phyloP scores from a whole-genome alignment of 768 basidiomycete genomes.

The Fistulinella prunicolor region DNA sequence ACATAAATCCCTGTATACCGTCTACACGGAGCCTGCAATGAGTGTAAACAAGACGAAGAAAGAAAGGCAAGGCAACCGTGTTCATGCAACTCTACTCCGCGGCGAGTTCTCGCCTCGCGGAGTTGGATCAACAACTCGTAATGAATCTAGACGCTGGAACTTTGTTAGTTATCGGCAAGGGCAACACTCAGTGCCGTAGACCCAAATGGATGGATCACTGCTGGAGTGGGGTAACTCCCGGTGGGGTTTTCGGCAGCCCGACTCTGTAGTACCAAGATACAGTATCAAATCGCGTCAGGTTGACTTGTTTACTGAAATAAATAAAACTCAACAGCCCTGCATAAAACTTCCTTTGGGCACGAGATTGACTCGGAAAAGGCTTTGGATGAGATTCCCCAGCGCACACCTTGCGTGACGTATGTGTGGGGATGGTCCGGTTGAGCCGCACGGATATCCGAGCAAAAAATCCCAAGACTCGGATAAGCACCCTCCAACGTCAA shows the following conservation, averaged over 20 bases:
- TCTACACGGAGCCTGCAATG: too few species aligned
- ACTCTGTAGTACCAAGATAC: too few species aligned
- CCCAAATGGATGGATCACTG: too few species aligned
- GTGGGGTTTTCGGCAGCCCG: too few species aligned
- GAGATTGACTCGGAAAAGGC: too few species aligned
- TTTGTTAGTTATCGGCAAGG: neutral
- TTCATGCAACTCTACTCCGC: constrained; percentile 26
- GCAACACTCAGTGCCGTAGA: neutral
- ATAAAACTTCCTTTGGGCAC: neutral
- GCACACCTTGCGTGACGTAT: too few species aligned
- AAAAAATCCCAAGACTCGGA: neutral
- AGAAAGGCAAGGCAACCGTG: too few species aligned
- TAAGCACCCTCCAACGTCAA: too few species aligned
- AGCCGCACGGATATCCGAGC: neutral
- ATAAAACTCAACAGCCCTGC: neutral
- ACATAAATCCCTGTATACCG: too few species aligned
- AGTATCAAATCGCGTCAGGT: neutral
- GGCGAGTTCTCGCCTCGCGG: constrained; percentile 19
- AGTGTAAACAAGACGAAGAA: too few species aligned
- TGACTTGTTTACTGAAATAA: neutral
- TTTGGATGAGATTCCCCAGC: too few species aligned
- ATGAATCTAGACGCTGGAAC: neutral
- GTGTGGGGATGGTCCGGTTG: neutral
- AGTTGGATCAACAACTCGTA: constrained; percentile 16
- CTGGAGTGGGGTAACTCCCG: neutral